Evolutionary conservation across 148 eudicot species (phyloP).

Genomic region (Euryodendron excelsum): DNA sequence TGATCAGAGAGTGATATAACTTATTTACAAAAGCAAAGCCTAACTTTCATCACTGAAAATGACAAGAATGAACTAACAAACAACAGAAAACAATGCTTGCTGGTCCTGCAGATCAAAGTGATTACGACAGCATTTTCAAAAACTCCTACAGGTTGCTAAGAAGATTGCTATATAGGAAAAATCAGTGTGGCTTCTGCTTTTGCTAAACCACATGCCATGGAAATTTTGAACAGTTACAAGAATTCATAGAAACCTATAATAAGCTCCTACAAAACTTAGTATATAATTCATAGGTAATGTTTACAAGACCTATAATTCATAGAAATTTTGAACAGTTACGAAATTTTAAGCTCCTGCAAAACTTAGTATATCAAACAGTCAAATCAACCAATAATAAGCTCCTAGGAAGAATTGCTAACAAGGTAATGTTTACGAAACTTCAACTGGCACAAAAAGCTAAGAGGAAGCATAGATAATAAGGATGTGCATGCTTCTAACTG

Average conservation of each 20-base stretch:
- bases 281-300: too few relatives aligned
- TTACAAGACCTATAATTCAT: too few relatives aligned
- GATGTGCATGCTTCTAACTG: constrained; percentile 1
- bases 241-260: too few relatives aligned
- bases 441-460: neutral
- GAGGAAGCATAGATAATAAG: neutral
- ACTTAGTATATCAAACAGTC: neutral
- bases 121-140: neutral
- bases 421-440: neutral
- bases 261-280: too few relatives aligned
- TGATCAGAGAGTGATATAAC: neutral
- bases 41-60: neutral
- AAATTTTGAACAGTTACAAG: too few relatives aligned
- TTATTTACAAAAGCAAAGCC: neutral
- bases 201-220: neutral
- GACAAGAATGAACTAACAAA: neutral
- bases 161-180: neutral
- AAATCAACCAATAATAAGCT: neutral
- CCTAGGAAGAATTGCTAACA: neutral
- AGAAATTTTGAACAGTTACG: neutral
- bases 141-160: neutral
- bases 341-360: neutral
- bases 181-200: neutral
- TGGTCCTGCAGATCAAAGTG: neutral
- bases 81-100: neutral